Evolutionary conservation across 176 grass and related monocot species (phyloP), one percentile per base, ranked within the genome.

Genomic region (Saccharum spontaneum): DNA sequence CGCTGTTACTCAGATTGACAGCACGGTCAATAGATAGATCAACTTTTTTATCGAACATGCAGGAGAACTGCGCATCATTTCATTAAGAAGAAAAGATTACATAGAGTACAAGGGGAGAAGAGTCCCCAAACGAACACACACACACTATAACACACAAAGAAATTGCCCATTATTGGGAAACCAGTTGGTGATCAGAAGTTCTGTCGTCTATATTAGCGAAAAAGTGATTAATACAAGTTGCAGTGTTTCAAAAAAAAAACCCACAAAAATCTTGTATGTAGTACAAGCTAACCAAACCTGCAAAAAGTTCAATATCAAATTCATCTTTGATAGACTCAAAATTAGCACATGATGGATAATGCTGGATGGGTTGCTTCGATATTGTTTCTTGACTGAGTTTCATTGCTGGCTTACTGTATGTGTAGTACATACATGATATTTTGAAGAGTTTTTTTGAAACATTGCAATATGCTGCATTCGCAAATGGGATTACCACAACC

Each of bases 351-450:
- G 23, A 48, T 48, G 71, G 14, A 73, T 26, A 73, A 73, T 30
- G 23, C 23, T 16, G 43, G 71, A 48, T 48, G 6, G 13, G 15
- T 26, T 17, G 14, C 71, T 48, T 48, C 13, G 16, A 13, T 73
- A 46, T 73, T 73, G 70, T 73, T 73, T 48, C 43, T 48, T 73
- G 71, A 73, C 43, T 54, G 17, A 75, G 18, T 6, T 76, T 55
- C 36, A 69, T 44, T 44, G 12, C 33, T 44, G 57, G 4, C 20
- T 78, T 24, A 72, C 69, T 72, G n/a, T 46, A 70, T n/a, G 37
- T 70, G 37, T 12, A 69, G 37, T 22, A 41, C 22, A 26, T 46
- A 45, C 2, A 72, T 72, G 69, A 45, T 41, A 15, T 40, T 71
- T 71, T 44, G 1, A 71, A 4, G 11, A 24, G 14, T 6, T 71